These are phyloP conservation scores for Austroboletus niveus DNA, from an alignment of 1,284 basidiomycete species.

Conservation along the genomic window DNA sequence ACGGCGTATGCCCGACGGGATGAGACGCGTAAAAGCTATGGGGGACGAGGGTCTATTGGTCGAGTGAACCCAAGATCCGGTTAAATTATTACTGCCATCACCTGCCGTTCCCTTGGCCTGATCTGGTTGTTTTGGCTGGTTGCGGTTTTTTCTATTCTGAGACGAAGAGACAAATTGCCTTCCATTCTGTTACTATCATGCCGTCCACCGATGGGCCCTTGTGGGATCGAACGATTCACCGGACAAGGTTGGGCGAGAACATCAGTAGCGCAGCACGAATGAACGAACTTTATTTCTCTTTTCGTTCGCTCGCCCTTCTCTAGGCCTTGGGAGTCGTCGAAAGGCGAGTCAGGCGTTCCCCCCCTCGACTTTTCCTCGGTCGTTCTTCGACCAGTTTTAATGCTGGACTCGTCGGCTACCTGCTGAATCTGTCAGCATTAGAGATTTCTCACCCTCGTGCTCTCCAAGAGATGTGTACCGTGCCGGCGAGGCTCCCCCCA, in stretches of 20 bases:
- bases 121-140: not conserved
- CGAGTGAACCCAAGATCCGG: too few species aligned
- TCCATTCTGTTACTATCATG: conserved; percentile 1
- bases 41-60: too few species aligned
- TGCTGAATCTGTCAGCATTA: not conserved
- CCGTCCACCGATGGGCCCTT: too few species aligned
- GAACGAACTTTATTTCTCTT: not conserved
- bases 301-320: not conserved
- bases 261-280: not conserved
- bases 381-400: not conserved
- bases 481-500: too few species aligned
- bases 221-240: not conserved
- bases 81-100: too few species aligned
- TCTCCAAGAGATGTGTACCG: not conserved
- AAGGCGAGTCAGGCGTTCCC: not conserved
- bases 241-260: conserved; percentile 3
- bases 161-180: not conserved
- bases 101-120: too few species aligned
- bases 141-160: not conserved
- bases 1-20: too few species aligned
- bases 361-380: not conserved
- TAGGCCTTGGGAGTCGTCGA: not conserved
- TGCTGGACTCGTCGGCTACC: not conserved
- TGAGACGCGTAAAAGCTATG: too few species aligned
- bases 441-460: not conserved